Evolutionary conservation across 768 basidiomycete species (phyloP).

Genomic region (Naematelia aurantialba): DNA sequence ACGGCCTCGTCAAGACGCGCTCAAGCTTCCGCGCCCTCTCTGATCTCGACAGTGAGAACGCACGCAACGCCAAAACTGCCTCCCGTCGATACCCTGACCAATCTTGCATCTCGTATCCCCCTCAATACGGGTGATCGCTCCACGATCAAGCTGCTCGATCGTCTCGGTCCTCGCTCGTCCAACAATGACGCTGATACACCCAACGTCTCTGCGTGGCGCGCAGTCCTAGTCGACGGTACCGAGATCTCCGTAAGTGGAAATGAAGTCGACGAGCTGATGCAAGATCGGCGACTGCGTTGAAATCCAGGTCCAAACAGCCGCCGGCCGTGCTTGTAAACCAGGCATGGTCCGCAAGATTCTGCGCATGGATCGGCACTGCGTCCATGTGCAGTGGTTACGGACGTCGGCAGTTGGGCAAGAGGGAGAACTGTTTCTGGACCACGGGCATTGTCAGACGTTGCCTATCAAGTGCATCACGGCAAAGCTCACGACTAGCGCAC

Average conservation of each 20-base stretch:
- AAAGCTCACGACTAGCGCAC: too few species aligned
- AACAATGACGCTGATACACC: too few species aligned
- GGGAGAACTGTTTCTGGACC: constrained; percentile 16
- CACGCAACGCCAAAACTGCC: too few species aligned
- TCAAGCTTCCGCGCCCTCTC: too few species aligned
- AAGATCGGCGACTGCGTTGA: neutral
- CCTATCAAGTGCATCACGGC: neutral
- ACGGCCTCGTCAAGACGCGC: too few species aligned
- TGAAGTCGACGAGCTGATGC: too few species aligned
- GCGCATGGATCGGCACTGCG: neutral
- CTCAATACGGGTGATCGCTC: neutral
- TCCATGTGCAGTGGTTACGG: constrained; percentile 15
- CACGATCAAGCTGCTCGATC: neutral
- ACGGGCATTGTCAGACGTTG: constrained; percentile 20
- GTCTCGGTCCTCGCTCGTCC: too few species aligned
- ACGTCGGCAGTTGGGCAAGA: constrained; percentile 1
- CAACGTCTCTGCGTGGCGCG: neutral
- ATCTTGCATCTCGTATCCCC: too few species aligned
- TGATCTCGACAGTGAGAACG: too few species aligned
- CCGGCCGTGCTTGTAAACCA: neutral
- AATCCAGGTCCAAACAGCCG: neutral
- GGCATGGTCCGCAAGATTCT: neutral
- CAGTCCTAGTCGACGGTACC: neutral
- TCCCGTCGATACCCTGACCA: too few species aligned
- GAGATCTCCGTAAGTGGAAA: neutral